Conservation (phyloP, 345 rosid genomes). For the Crucihimalaya himalaica region DNA sequence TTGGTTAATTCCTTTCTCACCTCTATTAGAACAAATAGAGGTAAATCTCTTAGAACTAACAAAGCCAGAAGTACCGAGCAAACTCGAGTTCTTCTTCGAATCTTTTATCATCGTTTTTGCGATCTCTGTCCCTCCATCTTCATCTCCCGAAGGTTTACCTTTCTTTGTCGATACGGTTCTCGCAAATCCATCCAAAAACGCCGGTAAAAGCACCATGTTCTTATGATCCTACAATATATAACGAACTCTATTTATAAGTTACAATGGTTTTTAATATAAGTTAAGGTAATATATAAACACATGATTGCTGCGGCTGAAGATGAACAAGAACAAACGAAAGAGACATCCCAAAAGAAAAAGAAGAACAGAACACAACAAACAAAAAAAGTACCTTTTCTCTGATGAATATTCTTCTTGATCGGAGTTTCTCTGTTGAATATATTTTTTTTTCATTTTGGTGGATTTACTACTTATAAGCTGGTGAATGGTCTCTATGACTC, state of each 20-base stretch:
- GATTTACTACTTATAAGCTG: slow-evolving; percentile 36
- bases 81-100: slow-evolving; percentile 64
- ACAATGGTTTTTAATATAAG: background rate
- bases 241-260: slow-evolving; percentile 6
- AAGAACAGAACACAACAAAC: background rate
- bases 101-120: slow-evolving; percentile 68
- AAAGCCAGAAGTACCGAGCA: slow-evolving; percentile 59
- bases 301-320: slow-evolving; percentile 1
- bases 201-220: slow-evolving; percentile 56
- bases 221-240: slow-evolving; percentile 24
- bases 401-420: slow-evolving; percentile 32
- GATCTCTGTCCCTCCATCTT: slow-evolving; percentile 59
- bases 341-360: background rate
- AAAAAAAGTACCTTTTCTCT: slow-evolving; percentile 7
- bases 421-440: slow-evolving; percentile 20
- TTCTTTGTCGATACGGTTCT: slow-evolving; percentile 62
- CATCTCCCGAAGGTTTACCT: slow-evolving; percentile 38
- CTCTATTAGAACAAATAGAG: slow-evolving; percentile 75
- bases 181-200: slow-evolving; percentile 66
- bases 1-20: slow-evolving; percentile 82
- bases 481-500: slow-evolving; percentile 31
- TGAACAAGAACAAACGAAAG: background rate
- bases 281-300: too few species aligned
- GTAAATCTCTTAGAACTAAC: slow-evolving; percentile 53
- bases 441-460: slow-evolving; percentile 19